Percentiles rank a stretch among this genome's conserved stretches.
These are phyloP conservation scores for Hysterium pulicare DNA, from an alignment of 2,329 filamentous ascomycete genomes.

Conservation along the genomic window DNA sequence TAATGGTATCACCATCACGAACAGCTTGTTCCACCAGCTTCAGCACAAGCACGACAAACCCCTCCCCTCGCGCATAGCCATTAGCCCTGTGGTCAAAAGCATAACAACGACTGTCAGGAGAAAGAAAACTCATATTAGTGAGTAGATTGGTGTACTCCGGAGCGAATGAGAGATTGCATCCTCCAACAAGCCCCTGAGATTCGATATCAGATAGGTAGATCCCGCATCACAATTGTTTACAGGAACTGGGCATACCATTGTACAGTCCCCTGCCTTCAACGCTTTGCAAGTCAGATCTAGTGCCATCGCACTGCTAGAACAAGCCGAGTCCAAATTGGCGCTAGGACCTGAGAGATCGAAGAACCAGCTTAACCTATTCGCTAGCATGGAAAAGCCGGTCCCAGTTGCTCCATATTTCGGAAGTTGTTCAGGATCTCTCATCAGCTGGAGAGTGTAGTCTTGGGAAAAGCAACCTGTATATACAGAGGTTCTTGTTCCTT, in stretches of 20 bases:
- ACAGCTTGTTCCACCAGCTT: constrained; percentile 56
- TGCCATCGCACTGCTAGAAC: constrained; percentile 18
- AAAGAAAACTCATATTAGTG: constrained; percentile 12
- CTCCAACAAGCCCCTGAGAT: constrained; percentile 20
- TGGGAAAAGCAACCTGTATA: constrained; percentile 8
- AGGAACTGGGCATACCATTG: constrained; percentile 8
- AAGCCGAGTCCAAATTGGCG: constrained; percentile 26
- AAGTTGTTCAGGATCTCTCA: constrained; percentile 1
- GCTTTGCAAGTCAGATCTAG: constrained; percentile 15
- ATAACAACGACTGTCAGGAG: constrained; percentile 16
- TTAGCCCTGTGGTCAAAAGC: constrained; percentile 50
- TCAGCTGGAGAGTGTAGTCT: constrained; percentile 3
- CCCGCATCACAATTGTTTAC: background rate
- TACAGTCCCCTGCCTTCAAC: background rate
- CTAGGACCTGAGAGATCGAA: constrained; percentile 21
- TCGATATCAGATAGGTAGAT: background rate
- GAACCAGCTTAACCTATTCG: constrained; percentile 17
- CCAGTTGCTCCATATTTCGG: constrained; percentile 6
- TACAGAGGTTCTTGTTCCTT: constrained; percentile 17
- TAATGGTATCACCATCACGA: constrained; percentile 50
- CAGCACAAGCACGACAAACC: constrained; percentile 52
- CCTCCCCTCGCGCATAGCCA: constrained; percentile 63
- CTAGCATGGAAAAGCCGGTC: constrained; percentile 8
- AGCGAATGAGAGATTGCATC: constrained; percentile 2
- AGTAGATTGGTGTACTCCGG: constrained; percentile 1